Evolutionary conservation across 1,284 basidiomycete species (phyloP).

Genomic region (Moniliophthora roreri): DNA sequence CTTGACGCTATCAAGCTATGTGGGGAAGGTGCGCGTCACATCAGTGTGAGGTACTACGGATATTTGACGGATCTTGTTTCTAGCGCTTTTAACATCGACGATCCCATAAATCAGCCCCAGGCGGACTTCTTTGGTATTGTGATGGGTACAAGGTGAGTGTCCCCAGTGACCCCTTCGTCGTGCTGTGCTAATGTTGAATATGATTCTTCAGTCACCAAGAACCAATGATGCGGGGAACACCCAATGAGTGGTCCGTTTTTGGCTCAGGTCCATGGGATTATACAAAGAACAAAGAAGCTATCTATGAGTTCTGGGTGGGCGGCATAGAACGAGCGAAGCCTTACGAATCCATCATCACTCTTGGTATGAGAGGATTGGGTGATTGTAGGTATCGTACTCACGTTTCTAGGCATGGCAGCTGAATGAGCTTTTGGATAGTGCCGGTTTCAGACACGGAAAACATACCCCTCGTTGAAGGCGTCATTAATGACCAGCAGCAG

Average conservation of each 20-base stretch:
- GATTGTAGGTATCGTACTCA: slow-evolving; percentile 38
- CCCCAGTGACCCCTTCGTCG: background rate
- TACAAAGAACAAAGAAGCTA: slow-evolving; percentile 45
- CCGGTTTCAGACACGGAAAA: slow-evolving; percentile 50
- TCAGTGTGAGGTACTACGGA: background rate
- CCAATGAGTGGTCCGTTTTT: slow-evolving; percentile 58
- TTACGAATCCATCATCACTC: slow-evolving; percentile 60
- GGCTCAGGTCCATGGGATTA: slow-evolving; percentile 65
- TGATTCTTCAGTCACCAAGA: slow-evolving; percentile 56
- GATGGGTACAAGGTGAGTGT: slow-evolving; percentile 58
- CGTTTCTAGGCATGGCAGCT: background rate
- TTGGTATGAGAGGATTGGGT: slow-evolving; percentile 68
- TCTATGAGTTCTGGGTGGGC: slow-evolving; percentile 59
- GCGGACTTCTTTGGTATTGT: slow-evolving; percentile 71
- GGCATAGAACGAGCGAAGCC: slow-evolving; percentile 54
- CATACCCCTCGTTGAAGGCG: slow-evolving; percentile 51
- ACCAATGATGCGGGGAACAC: slow-evolving; percentile 64
- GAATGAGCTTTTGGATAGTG: slow-evolving; percentile 31
- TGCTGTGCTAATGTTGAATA: background rate
- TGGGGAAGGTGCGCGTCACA: slow-evolving; percentile 36
- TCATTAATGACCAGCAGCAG: slow-evolving; percentile 61
- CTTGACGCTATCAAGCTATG: slow-evolving; percentile 32
- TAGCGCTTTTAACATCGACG: slow-evolving; percentile 69
- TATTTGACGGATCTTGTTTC: slow-evolving; percentile 9
- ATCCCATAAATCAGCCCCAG: slow-evolving; percentile 59